Conservation (phyloP, 148 eudicot species). For the Amaranthus cruentus region DNA sequence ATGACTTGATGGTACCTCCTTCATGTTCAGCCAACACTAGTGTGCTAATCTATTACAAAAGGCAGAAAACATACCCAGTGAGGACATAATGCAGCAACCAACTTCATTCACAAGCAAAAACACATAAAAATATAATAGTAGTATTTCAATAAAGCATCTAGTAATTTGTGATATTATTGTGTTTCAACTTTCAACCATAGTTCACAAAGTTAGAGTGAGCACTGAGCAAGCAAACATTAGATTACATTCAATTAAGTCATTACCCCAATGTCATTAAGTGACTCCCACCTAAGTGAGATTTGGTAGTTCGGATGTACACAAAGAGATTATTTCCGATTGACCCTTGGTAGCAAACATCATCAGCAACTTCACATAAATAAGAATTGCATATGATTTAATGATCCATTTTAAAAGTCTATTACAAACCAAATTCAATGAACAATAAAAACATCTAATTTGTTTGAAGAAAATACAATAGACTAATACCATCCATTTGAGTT, state of each 20-base stretch:
- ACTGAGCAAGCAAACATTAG: not conserved
- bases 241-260: no score
- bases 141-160: not conserved
- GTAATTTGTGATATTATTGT: not conserved
- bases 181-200: not conserved
- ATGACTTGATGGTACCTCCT: constrained; percentile 61
- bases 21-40: constrained; percentile 88
- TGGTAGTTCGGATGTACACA: no score
- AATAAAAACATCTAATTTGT: not conserved
- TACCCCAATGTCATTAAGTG: no score
- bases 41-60: constrained; percentile 60
- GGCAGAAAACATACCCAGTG: constrained; percentile 2
- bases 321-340: no score
- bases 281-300: no score
- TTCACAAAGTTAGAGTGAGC: not conserved
- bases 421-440: not conserved
- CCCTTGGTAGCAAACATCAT: no score
- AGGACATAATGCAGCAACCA: not conserved
- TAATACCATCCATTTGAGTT: no score
- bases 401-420: no score
- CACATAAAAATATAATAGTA: not conserved
- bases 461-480: not conserved
- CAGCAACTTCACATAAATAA: no score
- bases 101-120: not conserved
- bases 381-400: no score